Evolutionary conservation across 2,329 filamentous ascomycete species (phyloP), one percentile per base, ranked within the genome.

Genomic region (Penicillium thymicola): DNA sequence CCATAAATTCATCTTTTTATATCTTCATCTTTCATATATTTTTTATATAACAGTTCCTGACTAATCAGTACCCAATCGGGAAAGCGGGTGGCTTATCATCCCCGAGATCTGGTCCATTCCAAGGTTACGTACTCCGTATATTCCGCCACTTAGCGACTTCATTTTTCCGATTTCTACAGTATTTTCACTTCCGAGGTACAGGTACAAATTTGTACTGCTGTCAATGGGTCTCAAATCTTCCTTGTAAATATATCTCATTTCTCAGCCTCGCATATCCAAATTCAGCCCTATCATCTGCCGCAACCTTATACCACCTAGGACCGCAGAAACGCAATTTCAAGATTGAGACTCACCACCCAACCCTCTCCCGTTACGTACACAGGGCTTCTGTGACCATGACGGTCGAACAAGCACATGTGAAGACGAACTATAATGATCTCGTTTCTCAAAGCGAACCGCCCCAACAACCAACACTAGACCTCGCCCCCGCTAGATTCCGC

Each of bases 371-470:
- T 38, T 27, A 46, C 21, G 25, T 46, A 7, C 23, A 43, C 34
- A 34, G 28, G 36, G 30, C 55, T 21, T 43, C 41, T 50, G 51
- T 55, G 16, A 55, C 34, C 13, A 65, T 65, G 63, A 66, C 64
- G 10, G 62, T 59, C 51, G 52, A 58, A 14, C 51, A 60, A 40
- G 44, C 53, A 2, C 47, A 41, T 28, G 25, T 34, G 0, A 44
- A 49, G 1, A 37, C 61, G 6, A 14, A 25, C 9, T 27, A 27
- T 4, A 51, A 64, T 5, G 45, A 45, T 5, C 27, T 51, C 4
- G 32, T 43, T 28, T 5, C 48, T 11, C 47, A 47, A 44, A 27
- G 16, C n/a, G 47, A 54, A 18, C n/a, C n/a, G 13, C 10, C 30
- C 13, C 37, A 46, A 4, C 51, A 43, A 21, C 11, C 41, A 11